Evolutionary conservation across 1,284 basidiomycete genomes (phyloP), one percentile per base, ranked within the genome.

Genomic region (Trichosporon coremiiforme): DNA sequence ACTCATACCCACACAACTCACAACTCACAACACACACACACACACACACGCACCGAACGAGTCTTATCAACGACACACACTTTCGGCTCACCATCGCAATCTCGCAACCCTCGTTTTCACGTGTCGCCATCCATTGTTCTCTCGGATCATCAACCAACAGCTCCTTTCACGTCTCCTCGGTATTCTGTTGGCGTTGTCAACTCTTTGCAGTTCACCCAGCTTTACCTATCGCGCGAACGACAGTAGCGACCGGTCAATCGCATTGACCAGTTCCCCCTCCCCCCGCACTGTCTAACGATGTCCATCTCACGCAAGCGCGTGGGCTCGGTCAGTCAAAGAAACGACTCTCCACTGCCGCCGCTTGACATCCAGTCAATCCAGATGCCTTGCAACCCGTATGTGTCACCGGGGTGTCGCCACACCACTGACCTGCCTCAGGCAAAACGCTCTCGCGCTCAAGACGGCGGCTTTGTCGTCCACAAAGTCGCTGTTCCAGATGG

Each of bases 391-490:
- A 79, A 83, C 68, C 80, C 79, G 81, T 83, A 65, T 72, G 81
- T 79, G n/a, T 35, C 35, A 50, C 47, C 12, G 7, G 25, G 36
- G 9, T 31, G 4, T 53, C 29, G 12, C 41, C 20, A 29, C 66
- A n/a, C n/a, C 50, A 60, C 66, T 74, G 68, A 69, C 66, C n/a
- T 50, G 38, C 62, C 17, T 6, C 68, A 83, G 81, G 10, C 80
- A 80, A 75, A 84, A 84, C 64, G 78, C 82, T 2, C 73, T 84
- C 29, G 83, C 83, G 4, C 77, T 83, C 53, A 82, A 83, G 72
- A 84, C 83, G 53, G 83, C 83, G 15, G 78, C 82, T 25, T 71
- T 84, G 69, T 79, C 80, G 22, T 79, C 80, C 6, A 81, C 79
- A 17, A 78, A 80, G 69, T 79, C 83, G 20, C 67, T 84, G 53